Evolutionary conservation across 768 basidiomycete genomes (phyloP).

Genomic region (Hemileccinum impolitum): DNA sequence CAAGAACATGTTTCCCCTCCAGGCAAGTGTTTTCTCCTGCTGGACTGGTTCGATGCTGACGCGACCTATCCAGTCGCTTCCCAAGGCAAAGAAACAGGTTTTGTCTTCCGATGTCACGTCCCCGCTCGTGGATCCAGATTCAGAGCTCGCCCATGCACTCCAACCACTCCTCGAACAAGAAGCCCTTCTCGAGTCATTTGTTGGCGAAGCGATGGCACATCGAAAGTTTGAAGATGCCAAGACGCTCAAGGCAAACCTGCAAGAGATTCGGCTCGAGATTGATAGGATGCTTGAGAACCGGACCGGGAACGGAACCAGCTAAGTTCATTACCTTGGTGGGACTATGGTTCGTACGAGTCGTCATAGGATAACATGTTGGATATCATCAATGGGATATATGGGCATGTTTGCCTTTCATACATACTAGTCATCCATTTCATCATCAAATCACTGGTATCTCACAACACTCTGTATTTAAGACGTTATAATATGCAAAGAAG

Average conservation of each 20-base stretch:
- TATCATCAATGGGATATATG: slow-evolving; percentile 4
- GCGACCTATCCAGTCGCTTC: slow-evolving; percentile 35
- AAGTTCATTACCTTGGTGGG: not conserved
- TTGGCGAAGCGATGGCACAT: slow-evolving; percentile 85
- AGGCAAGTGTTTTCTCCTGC: slow-evolving; percentile 12
- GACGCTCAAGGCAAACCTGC: slow-evolving; percentile 72
- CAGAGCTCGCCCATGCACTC: slow-evolving; percentile 64
- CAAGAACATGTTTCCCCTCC: slow-evolving; percentile 75
- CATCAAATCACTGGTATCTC: not conserved
- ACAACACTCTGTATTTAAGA: too few relatives aligned
- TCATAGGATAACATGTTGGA: slow-evolving; percentile 5
- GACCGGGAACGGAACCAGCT: slow-evolving; percentile 7
- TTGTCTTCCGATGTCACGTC: slow-evolving; percentile 12
- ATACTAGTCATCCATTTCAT: not conserved
- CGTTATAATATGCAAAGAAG: too few relatives aligned
- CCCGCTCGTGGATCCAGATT: slow-evolving; percentile 56
- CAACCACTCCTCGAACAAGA: slow-evolving; percentile 96
- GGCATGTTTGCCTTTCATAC: not conserved
- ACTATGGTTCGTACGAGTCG: not conserved
- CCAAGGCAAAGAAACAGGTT: slow-evolving; percentile 42
- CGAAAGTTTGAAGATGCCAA: slow-evolving; percentile 96
- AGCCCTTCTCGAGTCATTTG: slow-evolving; percentile 82
- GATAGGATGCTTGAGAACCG: slow-evolving; percentile 53
- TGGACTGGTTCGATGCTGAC: not conserved
- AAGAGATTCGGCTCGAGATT: slow-evolving; percentile 84